Conservation (phyloP, 2,329 filamentous ascomycete species). For the Alternaria gaisen region DNA sequence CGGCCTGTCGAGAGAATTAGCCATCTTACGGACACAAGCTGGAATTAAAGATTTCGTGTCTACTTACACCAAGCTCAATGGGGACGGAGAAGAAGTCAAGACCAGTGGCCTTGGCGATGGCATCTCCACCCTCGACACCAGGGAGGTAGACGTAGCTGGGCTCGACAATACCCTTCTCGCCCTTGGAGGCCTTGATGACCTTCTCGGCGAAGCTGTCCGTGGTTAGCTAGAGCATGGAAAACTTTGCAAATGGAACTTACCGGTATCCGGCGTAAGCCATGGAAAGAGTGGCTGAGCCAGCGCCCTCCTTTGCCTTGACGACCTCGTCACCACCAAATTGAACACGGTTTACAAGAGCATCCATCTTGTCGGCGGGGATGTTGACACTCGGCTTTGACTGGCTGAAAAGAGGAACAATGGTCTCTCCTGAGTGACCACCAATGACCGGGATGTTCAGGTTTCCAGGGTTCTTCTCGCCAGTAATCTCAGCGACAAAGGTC, state of each 20-base stretch:
- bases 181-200: slow-evolving; percentile 85
- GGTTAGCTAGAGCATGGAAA: background rate
- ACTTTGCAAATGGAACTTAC: background rate
- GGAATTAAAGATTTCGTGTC: background rate
- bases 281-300: slow-evolving; percentile 88
- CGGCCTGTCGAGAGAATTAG: slow-evolving; percentile 64
- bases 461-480: slow-evolving; percentile 81
- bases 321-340: slow-evolving; percentile 99
- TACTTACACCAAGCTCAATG: slow-evolving; percentile 90
- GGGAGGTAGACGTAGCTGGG: slow-evolving; percentile 96
- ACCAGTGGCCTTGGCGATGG: slow-evolving; percentile 82
- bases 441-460: slow-evolving; percentile 90
- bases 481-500: slow-evolving; percentile 90
- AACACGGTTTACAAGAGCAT: slow-evolving; percentile 88
- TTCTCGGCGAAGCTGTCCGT: slow-evolving; percentile 81
- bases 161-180: slow-evolving; percentile 92
- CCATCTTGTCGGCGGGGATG: slow-evolving; percentile 89
- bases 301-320: slow-evolving; percentile 92
- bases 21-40: background rate
- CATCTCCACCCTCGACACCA: slow-evolving; percentile 86
- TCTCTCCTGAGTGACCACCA: slow-evolving; percentile 97
- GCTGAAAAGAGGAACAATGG: slow-evolving; percentile 97
- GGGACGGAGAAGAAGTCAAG: slow-evolving; percentile 95
- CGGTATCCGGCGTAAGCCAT: slow-evolving; percentile 95
- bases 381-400: slow-evolving; percentile 80